Base-by-base conservation (phyloP, 1,139 yeast species). In the Blastobotrys aristatus region DNA sequence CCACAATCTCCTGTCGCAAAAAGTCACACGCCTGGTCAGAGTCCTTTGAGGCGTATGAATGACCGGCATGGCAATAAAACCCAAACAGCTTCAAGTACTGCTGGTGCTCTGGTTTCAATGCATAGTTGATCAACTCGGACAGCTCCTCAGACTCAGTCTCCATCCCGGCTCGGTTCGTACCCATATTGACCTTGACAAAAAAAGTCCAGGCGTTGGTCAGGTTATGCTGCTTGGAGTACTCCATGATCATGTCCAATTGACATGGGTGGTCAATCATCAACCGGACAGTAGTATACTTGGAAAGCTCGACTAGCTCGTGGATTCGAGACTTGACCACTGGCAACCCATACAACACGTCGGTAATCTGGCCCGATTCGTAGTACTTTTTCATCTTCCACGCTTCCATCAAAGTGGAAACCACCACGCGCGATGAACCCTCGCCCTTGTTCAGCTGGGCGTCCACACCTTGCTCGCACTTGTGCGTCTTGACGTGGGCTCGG, bases 11-110 rank as follows among this genome's bases (percentile, higher is more conserved):
- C 30, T 75, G 75, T 20, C 75, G 50, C 32, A 84, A 65, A 40
- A 67, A 70, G 4, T 60, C 60, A 47, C 72, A 72, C 0, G 88
- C 86, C 26, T 72, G 72, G 1, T 67, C 69, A 32, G 69, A 63
- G n/a, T 72, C 64, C 13, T 67, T 64, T 0, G 84, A 71, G 2
- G 69, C 68, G 57, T 85, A 85, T 0, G 90, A 81, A 55, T 83
- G 86, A 1, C 94, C 94, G 0, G 89, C 87, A 65, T 85, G 94
- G 46, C 85, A 81, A 63, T 85, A 85, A 57, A 84, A 79, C 0
- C 95, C 94, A 56, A 71, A 77, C 8, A 84, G 53, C 2, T 47
- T 46, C 7, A 57, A 56, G 27, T 35, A 46, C 13, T 44, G 35
- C 20, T 46, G 40, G 27, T 27, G 34, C 37, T 50, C 48, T 39